Conservation (phyloP, 805 yeast genomes). For the Scheffersomyces coipomensis region DNA sequence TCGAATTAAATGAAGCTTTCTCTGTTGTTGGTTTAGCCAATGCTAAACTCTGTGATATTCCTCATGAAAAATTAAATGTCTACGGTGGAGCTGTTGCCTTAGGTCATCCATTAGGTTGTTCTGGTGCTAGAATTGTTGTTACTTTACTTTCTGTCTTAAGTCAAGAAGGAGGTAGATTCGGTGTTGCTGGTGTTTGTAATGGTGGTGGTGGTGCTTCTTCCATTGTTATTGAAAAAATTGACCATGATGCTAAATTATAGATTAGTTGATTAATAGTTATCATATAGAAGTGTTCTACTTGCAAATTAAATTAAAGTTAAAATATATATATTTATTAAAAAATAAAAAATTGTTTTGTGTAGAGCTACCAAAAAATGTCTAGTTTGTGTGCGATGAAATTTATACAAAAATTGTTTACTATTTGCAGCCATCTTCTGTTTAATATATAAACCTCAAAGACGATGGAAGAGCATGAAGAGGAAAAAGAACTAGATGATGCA, state of each 20-base stretch:
- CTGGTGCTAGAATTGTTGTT: conserved; percentile 91
- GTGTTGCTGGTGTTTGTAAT: conserved; percentile 96
- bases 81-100: conserved; percentile 96
- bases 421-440: too few relatives aligned
- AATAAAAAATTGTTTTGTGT: too few relatives aligned
- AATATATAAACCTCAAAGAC: too few relatives aligned
- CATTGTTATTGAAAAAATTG: conserved; percentile 73
- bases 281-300: too few relatives aligned
- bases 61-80: conserved; percentile 70
- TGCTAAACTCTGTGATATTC: conserved; percentile 64
- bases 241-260: conserved; percentile 35
- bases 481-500: too few relatives aligned
- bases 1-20: conserved; percentile 97
- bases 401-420: too few relatives aligned
- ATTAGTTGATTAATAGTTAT: not conserved
- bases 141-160: conserved; percentile 76
- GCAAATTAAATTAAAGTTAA: too few relatives aligned
- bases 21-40: conserved; percentile 95
- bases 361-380: too few relatives aligned
- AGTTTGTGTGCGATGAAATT: too few relatives aligned
- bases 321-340: too few relatives aligned
- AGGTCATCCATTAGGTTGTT: conserved; percentile 93
- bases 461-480: too few relatives aligned
- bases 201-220: conserved; percentile 99
- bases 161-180: conserved; percentile 80